Percentiles rank a stretch among this genome's conserved stretches.
phyloP scores from a whole-genome alignment of 768 basidiomycete genomes.

The Mycena latifolia region DNA sequence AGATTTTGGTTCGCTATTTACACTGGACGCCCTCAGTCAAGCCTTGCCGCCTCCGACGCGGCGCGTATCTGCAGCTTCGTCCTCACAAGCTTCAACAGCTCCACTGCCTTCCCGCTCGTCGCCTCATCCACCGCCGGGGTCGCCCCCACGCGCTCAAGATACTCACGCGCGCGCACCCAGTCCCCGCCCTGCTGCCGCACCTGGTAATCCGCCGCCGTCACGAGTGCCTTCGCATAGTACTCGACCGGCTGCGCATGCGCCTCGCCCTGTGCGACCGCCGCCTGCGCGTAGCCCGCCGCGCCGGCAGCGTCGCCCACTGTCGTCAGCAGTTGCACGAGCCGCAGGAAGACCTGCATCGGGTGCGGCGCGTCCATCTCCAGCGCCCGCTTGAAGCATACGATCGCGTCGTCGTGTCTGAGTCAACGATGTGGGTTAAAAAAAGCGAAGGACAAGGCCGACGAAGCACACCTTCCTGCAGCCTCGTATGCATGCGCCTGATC shows the following conservation, averaged over 20 bases:
- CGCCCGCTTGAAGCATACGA: conserved; percentile 28
- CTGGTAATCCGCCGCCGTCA: conserved; percentile 72
- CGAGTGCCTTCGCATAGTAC: conserved; percentile 68
- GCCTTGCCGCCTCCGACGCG: conserved; percentile 22
- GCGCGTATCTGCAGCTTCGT: conserved; percentile 57
- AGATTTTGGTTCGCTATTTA: neutral
- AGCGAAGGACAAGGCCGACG: neutral
- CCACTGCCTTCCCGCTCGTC: conserved; percentile 54
- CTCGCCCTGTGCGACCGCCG: conserved; percentile 50
- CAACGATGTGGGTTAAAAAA: neutral
- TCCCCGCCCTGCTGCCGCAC: conserved; percentile 61
- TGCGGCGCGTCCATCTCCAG: conserved; percentile 50
- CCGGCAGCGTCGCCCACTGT: conserved; percentile 58
- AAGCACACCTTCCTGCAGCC: conserved; percentile 67
- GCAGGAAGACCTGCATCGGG: conserved; percentile 61
- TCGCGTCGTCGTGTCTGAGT: conserved; percentile 21
- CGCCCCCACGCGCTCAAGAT: conserved; percentile 46
- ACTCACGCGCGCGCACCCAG: conserved; percentile 61
- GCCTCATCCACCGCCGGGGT: conserved; percentile 37
- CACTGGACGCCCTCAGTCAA: conserved; percentile 20
- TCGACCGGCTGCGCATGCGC: conserved; percentile 53
- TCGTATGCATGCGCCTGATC: conserved; percentile 80
- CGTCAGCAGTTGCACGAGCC: conserved; percentile 63
- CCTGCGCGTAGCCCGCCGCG: conserved; percentile 68
- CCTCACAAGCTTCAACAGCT: conserved; percentile 63